Conservation (phyloP, 345 rosid genomes). For the Geranium rotundifolium region DNA sequence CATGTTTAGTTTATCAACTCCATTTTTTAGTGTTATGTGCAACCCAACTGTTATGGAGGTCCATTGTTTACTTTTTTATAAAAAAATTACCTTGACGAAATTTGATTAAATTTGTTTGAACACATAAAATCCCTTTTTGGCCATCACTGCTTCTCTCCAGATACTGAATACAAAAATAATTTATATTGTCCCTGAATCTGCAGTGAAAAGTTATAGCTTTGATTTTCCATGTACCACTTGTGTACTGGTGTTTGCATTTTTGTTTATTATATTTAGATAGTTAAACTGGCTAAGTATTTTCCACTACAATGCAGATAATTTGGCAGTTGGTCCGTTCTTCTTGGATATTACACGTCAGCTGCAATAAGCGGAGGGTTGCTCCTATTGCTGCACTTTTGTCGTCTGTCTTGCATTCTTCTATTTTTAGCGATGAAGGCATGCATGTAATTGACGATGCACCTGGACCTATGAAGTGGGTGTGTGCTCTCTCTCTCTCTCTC, state of each 20-base stretch:
- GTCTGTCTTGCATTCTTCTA: slow-evolving; percentile 64
- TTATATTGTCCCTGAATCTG: not conserved
- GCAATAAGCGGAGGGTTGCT: slow-evolving; percentile 87
- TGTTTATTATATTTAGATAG: not conserved
- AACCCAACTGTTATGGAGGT: too few species aligned
- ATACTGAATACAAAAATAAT: not conserved
- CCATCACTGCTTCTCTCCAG: not conserved
- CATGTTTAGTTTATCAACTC: too few species aligned
- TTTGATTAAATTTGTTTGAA: too few species aligned
- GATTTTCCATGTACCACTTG: not conserved
- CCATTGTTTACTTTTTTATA: too few species aligned
- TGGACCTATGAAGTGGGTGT: slow-evolving; percentile 92
- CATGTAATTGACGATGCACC: slow-evolving; percentile 39
- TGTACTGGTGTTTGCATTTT: not conserved
- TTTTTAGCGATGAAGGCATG: slow-evolving; percentile 57
- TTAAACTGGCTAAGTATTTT: not conserved
- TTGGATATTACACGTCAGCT: slow-evolving; percentile 82
- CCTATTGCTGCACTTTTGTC: slow-evolving; percentile 88
- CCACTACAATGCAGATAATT: slow-evolving; percentile 42
- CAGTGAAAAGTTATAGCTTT: not conserved
- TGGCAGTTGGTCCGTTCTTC: slow-evolving; percentile 81
- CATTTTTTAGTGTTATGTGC: too few species aligned
- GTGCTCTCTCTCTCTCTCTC: slow-evolving; percentile 16
- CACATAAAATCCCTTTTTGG: not conserved
- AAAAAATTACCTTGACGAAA: not conserved